phyloP scores from a whole-genome alignment of 768 basidiomycete genomes.

The Tricholoma flavovirens region DNA sequence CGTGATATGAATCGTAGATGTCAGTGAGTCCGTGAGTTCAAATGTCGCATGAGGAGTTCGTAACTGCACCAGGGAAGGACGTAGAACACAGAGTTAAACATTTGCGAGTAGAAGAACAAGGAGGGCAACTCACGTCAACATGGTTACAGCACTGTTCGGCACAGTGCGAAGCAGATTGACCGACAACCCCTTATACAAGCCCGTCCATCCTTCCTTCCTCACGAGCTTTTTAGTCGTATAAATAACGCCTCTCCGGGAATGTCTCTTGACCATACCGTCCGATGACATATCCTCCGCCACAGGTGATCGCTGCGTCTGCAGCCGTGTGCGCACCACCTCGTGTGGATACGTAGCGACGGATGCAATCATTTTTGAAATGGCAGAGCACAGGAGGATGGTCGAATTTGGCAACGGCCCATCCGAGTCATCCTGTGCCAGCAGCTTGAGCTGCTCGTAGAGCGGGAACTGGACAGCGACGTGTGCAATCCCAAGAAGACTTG shows the following conservation, averaged over 20 bases:
- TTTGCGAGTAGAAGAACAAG: background rate
- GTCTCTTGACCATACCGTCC: constrained; percentile 53
- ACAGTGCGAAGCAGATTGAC: constrained; percentile 93
- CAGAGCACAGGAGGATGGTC: constrained; percentile 84
- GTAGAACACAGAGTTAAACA: background rate
- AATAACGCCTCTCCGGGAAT: constrained; percentile 59
- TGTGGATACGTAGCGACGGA: constrained; percentile 96
- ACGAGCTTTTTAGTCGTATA: constrained; percentile 71
- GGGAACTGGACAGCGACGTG: constrained; percentile 99
- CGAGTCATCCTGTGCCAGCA: constrained; percentile 55
- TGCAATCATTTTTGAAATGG: constrained; percentile 93
- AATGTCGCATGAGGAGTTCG: constrained; percentile 50
- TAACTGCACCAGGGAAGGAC: constrained; percentile 38
- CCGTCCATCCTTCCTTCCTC: constrained; percentile 79
- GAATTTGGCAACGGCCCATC: constrained; percentile 47
- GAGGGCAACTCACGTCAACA: constrained; percentile 68
- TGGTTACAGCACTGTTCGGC: constrained; percentile 93
- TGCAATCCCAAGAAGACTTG: constrained; percentile 86
- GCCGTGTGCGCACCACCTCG: constrained; percentile 95
- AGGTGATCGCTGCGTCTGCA: constrained; percentile 80
- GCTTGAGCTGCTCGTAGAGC: constrained; percentile 88
- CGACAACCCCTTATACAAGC: constrained; percentile 90
- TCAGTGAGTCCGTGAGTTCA: constrained; percentile 30
- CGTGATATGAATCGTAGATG: background rate
- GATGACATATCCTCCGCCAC: constrained; percentile 54